Conservation (phyloP, 345 rosid genomes). For the Toxicodendron radicans region DNA sequence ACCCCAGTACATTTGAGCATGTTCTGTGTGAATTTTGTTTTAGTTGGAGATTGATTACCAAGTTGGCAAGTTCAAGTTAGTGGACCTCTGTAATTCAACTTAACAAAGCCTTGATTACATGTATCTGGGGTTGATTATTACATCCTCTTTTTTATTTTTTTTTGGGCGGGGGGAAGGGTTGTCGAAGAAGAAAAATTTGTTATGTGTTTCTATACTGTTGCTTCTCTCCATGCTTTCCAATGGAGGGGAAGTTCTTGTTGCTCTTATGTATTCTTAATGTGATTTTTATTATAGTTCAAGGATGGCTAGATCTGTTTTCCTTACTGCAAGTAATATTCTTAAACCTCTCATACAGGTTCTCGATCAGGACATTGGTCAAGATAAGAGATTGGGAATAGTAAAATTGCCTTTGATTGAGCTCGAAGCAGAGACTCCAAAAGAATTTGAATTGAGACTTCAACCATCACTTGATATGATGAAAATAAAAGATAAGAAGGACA, state of each 20-base stretch:
- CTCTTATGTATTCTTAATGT: not conserved
- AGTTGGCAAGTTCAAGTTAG: not conserved
- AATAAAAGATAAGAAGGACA: conserved; percentile 93
- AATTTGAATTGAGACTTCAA: conserved; percentile 62
- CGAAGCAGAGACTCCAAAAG: conserved; percentile 50
- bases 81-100: not conserved
- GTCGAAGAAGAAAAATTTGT: no score
- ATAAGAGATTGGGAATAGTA: conserved; percentile 79
- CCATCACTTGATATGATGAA: conserved; percentile 91
- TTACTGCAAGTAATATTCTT: conserved; percentile 8
- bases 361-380: conserved; percentile 94
- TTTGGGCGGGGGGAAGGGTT: not conserved
- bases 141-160: not conserved
- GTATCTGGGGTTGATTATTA: not conserved
- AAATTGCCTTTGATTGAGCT: conserved; percentile 66
- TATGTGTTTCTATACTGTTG: not conserved
- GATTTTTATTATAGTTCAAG: not conserved
- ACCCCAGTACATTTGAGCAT: not conserved
- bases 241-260: not conserved
- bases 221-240: not conserved
- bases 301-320: not conserved
- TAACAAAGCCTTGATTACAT: not conserved
- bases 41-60: not conserved
- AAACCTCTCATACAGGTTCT: conserved; percentile 57
- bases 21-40: not conserved